Conservation (phyloP, 345 rosid species). For the Mangifera indica region DNA sequence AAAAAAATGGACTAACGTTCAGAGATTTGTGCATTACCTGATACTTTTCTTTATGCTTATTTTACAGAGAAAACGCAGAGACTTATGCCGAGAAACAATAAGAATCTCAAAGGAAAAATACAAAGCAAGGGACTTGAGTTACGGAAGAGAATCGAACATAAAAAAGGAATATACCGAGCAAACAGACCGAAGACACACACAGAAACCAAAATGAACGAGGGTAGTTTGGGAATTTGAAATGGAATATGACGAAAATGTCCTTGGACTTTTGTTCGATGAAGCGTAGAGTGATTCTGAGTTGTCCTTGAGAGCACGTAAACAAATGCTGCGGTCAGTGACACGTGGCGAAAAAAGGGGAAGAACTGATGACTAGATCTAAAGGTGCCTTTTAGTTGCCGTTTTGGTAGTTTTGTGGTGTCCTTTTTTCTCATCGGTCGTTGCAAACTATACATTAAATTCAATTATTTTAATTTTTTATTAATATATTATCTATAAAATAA, state of each 20-base stretch:
- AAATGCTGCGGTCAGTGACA: slow-evolving; percentile 7
- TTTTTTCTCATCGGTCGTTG: background rate
- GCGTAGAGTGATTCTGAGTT: background rate
- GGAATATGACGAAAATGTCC: slow-evolving; percentile 24
- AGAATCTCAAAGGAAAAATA: background rate
- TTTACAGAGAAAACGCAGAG: slow-evolving; percentile 9
- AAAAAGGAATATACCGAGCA: slow-evolving; percentile 48
- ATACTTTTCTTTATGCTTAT: slow-evolving; percentile 15
- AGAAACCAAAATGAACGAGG: slow-evolving; percentile 20
- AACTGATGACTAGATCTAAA: background rate
- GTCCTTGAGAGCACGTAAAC: slow-evolving; percentile 15
- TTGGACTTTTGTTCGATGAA: slow-evolving; percentile 6
- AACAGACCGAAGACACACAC: slow-evolving; percentile 10
- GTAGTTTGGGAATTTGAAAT: slow-evolving; percentile 16
- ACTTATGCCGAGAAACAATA: background rate
- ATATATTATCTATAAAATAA: too few species aligned
- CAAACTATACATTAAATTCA: too few species aligned
- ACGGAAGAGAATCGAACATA: slow-evolving; percentile 13
- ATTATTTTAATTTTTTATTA: too few species aligned
- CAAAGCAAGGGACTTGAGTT: background rate
- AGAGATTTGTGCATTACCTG: slow-evolving; percentile 22
- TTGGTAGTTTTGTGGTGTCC: background rate
- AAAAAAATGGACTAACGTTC: background rate
- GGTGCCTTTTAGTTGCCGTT: background rate
- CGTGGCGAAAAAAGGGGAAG: slow-evolving; percentile 18